Evolutionary conservation across 2,329 filamentous ascomycete species (phyloP).

Genomic region (Aspergillus niger): DNA sequence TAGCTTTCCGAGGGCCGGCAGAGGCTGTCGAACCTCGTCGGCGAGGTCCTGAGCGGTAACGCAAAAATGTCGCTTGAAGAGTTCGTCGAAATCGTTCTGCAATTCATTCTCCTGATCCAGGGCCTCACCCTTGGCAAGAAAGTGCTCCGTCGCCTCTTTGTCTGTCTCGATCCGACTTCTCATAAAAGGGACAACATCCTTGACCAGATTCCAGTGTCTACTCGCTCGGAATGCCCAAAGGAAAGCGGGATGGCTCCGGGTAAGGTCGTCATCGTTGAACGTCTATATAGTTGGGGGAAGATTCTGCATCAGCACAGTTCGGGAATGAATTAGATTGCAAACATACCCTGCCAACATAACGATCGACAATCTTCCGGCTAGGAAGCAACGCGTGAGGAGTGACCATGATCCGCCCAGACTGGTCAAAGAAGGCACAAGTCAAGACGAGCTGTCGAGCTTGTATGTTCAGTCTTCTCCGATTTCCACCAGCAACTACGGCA

Average conservation of each 20-base stretch:
- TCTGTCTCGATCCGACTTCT: conserved; percentile 63
- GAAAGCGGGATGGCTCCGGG: conserved; percentile 74
- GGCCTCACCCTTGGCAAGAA: conserved; percentile 47
- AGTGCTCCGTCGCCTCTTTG: conserved; percentile 50
- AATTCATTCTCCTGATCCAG: conserved; percentile 52
- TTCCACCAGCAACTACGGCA: conserved; percentile 57
- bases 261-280: conserved; percentile 73
- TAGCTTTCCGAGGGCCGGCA: conserved; percentile 67
- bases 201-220: conserved; percentile 72
- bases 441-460: conserved; percentile 64
- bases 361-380: conserved; percentile 71
- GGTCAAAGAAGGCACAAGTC: conserved; percentile 48
- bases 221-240: conserved; percentile 85
- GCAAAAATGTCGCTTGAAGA: conserved; percentile 83
- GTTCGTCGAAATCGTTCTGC: conserved; percentile 69
- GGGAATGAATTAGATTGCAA: background rate
- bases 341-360: conserved; percentile 66
- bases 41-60: conserved; percentile 75
- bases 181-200: conserved; percentile 71
- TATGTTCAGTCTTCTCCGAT: conserved; percentile 56
- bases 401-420: conserved; percentile 48
- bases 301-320: background rate
- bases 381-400: conserved; percentile 48
- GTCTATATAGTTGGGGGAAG: conserved; percentile 30
- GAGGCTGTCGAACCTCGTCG: conserved; percentile 62